Conservation (phyloP, 495 filamentous ascomycete genomes). For the Penicillium atrosanguineum region DNA sequence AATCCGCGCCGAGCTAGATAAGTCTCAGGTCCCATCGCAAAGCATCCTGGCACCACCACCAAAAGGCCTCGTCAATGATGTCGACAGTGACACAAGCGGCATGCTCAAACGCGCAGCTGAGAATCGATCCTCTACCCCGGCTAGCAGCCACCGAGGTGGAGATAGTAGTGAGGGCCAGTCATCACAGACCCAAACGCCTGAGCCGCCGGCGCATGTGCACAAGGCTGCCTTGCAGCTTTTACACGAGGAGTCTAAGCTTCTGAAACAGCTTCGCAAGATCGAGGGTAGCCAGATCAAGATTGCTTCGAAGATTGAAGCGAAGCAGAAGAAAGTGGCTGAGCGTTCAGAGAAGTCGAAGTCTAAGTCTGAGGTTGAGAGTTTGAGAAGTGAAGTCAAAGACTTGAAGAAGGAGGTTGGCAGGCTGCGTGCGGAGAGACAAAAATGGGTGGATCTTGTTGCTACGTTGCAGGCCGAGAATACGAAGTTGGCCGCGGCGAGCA, state of each 20-base stretch:
- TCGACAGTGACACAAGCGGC: slow-evolving; percentile 41
- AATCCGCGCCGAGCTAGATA: slow-evolving; percentile 40
- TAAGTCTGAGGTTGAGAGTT: slow-evolving; percentile 42
- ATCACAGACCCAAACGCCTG: slow-evolving; percentile 9
- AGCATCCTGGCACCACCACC: slow-evolving; percentile 2
- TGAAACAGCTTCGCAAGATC: slow-evolving; percentile 39
- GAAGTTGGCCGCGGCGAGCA: slow-evolving; percentile 27
- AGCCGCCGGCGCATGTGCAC: slow-evolving; percentile 19
- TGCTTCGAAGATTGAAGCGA: slow-evolving; percentile 41
- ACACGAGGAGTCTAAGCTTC: slow-evolving; percentile 35
- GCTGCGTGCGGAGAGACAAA: slow-evolving; percentile 58
- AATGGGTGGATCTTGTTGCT: slow-evolving; percentile 59
- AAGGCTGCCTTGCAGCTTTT: slow-evolving; percentile 33
- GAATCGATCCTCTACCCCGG: slow-evolving; percentile 57
- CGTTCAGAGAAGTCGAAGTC: slow-evolving; percentile 57
- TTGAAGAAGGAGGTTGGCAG: slow-evolving; percentile 56
- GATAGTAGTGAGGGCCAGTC: slow-evolving; percentile 12
- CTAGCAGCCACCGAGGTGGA: slow-evolving; percentile 41
- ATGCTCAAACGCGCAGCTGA: slow-evolving; percentile 40
- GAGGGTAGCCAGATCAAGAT: slow-evolving; percentile 40
- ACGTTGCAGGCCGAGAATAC: slow-evolving; percentile 66
- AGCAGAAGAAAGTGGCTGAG: slow-evolving; percentile 53
- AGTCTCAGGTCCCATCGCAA: slow-evolving; percentile 35
- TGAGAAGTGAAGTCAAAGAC: slow-evolving; percentile 54
- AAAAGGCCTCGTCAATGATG: slow-evolving; percentile 27